Conservation (phyloP, 306 rosid species). For the Prunus mume region DNA sequence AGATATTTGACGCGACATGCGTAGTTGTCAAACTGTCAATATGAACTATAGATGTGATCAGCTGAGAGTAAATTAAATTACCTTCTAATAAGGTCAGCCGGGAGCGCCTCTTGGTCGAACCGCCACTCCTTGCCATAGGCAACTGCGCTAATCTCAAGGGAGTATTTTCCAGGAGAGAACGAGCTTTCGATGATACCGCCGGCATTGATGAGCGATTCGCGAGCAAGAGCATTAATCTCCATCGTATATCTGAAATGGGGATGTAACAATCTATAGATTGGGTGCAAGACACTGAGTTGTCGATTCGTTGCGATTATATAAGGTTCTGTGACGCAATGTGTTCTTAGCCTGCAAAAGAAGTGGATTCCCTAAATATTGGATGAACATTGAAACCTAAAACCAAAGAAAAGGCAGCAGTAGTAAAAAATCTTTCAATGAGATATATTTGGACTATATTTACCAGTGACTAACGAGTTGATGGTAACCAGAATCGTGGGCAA, state of each 20-base stretch:
- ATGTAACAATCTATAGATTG: slow-evolving; percentile 64
- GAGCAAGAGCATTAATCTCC: slow-evolving; percentile 89
- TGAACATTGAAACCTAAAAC: neutral
- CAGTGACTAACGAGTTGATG: slow-evolving; percentile 90
- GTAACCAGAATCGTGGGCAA: slow-evolving; percentile 77
- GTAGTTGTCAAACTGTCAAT: neutral
- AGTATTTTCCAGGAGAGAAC: slow-evolving; percentile 54
- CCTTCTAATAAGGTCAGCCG: slow-evolving; percentile 72
- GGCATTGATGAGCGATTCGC: slow-evolving; percentile 55
- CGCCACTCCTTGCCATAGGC: slow-evolving; percentile 69
- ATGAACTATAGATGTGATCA: neutral
- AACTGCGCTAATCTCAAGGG: slow-evolving; percentile 48
- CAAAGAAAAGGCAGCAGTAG: too few relatives aligned
- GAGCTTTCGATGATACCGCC: slow-evolving; percentile 53
- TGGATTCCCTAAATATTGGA: neutral
- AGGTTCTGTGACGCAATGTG: slow-evolving; percentile 77
- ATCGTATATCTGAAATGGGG: slow-evolving; percentile 92
- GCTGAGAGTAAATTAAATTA: slow-evolving; percentile 4
- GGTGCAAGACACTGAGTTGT: slow-evolving; percentile 82
- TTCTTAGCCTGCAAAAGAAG: slow-evolving; percentile 55
- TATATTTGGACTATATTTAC: slow-evolving; percentile 24
- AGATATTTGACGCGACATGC: neutral
- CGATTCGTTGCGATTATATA: slow-evolving; percentile 77
- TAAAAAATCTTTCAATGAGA: too few relatives aligned
- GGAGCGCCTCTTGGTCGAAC: slow-evolving; percentile 62